Evolutionary conservation across 2,329 filamentous ascomycete genomes (phyloP).

Genomic region (Trichoderma sp.): DNA sequence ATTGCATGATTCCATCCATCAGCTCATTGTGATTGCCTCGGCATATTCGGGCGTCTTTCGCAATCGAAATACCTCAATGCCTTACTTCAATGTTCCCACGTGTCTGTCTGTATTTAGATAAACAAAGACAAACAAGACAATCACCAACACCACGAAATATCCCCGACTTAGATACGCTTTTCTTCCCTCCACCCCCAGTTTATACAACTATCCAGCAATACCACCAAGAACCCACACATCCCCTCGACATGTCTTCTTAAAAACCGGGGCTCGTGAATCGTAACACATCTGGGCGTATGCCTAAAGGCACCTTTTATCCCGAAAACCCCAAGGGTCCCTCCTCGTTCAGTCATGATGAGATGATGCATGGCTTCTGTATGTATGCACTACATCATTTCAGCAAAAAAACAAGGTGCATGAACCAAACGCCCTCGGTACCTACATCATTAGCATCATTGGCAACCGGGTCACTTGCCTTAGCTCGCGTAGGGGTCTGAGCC

Average conservation of each 20-base stretch:
- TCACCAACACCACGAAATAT: neutral
- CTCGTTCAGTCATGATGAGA: neutral
- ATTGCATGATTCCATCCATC: neutral
- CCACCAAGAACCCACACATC: neutral
- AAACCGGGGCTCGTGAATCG: neutral
- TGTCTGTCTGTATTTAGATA: neutral
- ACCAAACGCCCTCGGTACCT: neutral
- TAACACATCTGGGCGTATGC: neutral
- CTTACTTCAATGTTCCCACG: neutral
- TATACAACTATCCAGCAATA: neutral
- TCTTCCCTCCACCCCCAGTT: neutral
- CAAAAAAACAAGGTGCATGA: constrained; percentile 4
- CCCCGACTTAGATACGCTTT: neutral
- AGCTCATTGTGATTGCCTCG: neutral
- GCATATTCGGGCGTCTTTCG: neutral
- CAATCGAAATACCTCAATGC: neutral
- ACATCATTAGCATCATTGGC: neutral
- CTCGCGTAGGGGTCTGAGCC: neutral
- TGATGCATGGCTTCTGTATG: constrained; percentile 6
- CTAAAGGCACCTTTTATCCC: neutral
- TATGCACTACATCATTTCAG: neutral
- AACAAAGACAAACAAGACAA: neutral
- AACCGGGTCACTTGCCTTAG: constrained; percentile 9
- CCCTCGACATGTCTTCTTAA: neutral
- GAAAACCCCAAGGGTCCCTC: neutral